A percentile compares a stretch with the other conserved stretches of the same genome.
phyloP scores from a whole-genome alignment of 345 rosid species.

The Eucalyptus curtisii region DNA sequence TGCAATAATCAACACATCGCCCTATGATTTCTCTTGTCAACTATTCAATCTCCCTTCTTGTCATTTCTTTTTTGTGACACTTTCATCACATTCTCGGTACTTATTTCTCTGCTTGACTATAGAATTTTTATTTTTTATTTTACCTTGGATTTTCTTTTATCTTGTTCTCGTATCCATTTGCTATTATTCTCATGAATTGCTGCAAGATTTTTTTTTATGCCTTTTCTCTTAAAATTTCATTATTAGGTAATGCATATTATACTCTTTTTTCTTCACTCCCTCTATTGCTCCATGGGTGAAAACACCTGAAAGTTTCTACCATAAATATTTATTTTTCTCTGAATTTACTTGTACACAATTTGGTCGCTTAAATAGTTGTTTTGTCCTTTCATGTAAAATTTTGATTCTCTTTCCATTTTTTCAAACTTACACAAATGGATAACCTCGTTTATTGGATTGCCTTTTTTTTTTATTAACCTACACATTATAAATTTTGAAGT shows the following conservation, averaged over 20 bases:
- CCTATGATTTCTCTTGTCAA: not conserved
- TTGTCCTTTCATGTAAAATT: not conserved
- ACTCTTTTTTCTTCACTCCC: not conserved
- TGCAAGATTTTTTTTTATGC: not conserved
- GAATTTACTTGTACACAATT: not conserved
- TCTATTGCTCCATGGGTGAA: not conserved
- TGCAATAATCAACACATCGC: not conserved
- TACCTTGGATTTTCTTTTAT: not conserved
- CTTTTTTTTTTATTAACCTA: too few relatives aligned
- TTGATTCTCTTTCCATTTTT: too few relatives aligned
- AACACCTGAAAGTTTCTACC: not conserved
- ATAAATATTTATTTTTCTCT: too few relatives aligned
- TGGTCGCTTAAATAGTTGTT: not conserved
- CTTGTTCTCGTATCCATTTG: not conserved
- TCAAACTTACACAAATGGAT: too few relatives aligned
- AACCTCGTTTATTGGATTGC: too few relatives aligned
- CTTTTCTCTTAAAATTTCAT: not conserved
- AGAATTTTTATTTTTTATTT: not conserved
- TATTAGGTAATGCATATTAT: not conserved
- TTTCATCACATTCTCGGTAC: not conserved
- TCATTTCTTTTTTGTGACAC: not conserved
- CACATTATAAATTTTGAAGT: too few relatives aligned
- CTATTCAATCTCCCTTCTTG: not conserved
- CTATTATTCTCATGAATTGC: not conserved
- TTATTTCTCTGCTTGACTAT: not conserved